Evolutionary conservation across 352 stramenopile species (phyloP).

Genomic region (Globisporangium ultimum): DNA sequence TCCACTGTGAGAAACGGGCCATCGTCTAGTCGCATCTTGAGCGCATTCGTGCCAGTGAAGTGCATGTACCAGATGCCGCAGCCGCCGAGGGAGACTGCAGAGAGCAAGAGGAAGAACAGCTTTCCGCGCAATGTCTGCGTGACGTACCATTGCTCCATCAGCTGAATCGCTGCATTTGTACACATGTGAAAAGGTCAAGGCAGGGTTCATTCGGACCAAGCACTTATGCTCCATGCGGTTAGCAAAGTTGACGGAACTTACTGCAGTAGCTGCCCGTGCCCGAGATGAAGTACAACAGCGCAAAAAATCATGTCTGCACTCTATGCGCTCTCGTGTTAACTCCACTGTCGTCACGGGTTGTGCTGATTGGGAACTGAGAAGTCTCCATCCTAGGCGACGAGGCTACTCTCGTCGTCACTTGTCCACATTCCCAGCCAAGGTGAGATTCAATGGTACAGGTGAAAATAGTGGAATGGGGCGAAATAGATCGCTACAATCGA

Average conservation of each 20-base stretch:
- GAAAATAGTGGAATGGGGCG: too few species aligned
- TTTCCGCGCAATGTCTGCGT: constrained; percentile 28
- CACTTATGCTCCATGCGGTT: too few species aligned
- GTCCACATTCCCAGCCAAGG: too few species aligned
- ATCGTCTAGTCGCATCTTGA: constrained; percentile 30
- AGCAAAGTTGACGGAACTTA: constrained; percentile 23
- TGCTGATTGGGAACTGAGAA: too few species aligned
- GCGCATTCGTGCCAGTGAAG: constrained; percentile 67
- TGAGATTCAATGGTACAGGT: too few species aligned
- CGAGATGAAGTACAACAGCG: constrained; percentile 51
- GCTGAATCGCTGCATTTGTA: constrained; percentile 43
- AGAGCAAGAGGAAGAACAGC: constrained; percentile 33
- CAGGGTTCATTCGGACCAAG: not conserved
- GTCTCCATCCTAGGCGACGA: too few species aligned
- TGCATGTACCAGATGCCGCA: constrained; percentile 75
- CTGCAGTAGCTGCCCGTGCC: constrained; percentile 66
- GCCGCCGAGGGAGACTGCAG: constrained; percentile 42
- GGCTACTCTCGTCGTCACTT: too few species aligned
- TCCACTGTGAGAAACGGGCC: constrained; percentile 32
- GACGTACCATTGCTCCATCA: constrained; percentile 69
- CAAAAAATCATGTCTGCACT: constrained; percentile 21
- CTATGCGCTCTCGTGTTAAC: too few species aligned
- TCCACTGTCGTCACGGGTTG: too few species aligned
- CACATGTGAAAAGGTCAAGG: not conserved
- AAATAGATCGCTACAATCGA: too few species aligned